Evolutionary conservation across 2,329 filamentous ascomycete species (phyloP).

Genomic region (Arthrinium phaeospermum): DNA sequence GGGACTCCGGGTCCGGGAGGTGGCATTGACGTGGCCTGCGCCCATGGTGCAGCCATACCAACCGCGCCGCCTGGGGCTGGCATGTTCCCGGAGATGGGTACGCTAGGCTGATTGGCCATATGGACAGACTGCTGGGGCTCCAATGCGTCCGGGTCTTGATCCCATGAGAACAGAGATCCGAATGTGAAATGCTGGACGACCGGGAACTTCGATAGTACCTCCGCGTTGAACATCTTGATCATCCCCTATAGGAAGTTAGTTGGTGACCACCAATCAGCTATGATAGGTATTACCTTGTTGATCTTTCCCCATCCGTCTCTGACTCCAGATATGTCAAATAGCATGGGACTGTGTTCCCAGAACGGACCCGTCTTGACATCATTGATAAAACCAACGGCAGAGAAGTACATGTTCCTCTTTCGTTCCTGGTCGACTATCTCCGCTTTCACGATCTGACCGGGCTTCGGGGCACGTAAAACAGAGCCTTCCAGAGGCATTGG

Average conservation of each 20-base stretch:
- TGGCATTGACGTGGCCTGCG: slow-evolving; percentile 48
- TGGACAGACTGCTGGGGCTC: slow-evolving; percentile 59
- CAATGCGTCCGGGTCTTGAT: slow-evolving; percentile 66
- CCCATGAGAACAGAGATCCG: slow-evolving; percentile 80
- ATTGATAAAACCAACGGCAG: slow-evolving; percentile 94
- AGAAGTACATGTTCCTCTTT: slow-evolving; percentile 84
- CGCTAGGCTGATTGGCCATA: slow-evolving; percentile 58
- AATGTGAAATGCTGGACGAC: slow-evolving; percentile 97
- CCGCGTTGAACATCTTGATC: slow-evolving; percentile 99
- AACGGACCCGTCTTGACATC: slow-evolving; percentile 97
- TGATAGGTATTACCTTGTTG: slow-evolving; percentile 67
- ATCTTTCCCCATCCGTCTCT: slow-evolving; percentile 97
- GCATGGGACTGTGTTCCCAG: slow-evolving; percentile 93
- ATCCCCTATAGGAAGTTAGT: slow-evolving; percentile 67
- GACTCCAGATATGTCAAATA: slow-evolving; percentile 94
- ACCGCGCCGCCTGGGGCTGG: slow-evolving; percentile 25
- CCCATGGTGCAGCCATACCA: slow-evolving; percentile 53
- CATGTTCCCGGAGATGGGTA: slow-evolving; percentile 18
- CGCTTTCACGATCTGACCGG: slow-evolving; percentile 70
- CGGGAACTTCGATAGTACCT: slow-evolving; percentile 95
- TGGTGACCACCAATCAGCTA: not conserved
- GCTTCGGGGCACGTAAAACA: slow-evolving; percentile 71
- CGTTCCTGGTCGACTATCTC: slow-evolving; percentile 70
- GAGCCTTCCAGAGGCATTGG: slow-evolving; percentile 81
- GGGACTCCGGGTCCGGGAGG: slow-evolving; percentile 31